phyloP scores from a whole-genome alignment of 257 asterid genomes.

The Mentha longifolia region DNA sequence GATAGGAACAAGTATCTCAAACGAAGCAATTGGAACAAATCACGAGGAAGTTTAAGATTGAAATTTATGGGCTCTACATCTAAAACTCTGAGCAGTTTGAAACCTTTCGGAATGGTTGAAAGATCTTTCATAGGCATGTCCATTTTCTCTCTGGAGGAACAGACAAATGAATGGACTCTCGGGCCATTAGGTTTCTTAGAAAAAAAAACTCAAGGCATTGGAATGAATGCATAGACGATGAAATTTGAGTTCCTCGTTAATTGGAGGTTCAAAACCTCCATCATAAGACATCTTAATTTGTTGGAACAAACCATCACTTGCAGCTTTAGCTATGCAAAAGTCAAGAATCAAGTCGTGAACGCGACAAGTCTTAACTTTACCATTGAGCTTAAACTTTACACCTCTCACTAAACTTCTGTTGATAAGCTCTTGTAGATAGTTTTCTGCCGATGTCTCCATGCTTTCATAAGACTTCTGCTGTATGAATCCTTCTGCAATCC shows the following conservation, averaged over 20 bases:
- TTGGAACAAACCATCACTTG: conserved; percentile 18
- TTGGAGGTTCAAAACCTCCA: not conserved
- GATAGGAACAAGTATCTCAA: not conserved
- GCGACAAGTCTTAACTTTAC: conserved; percentile 44
- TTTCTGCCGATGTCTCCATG: conserved; percentile 38
- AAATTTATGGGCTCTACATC: not conserved
- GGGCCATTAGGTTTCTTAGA: not conserved
- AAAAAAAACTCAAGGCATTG: not conserved
- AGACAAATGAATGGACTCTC: not conserved
- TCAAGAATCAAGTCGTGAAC: conserved; percentile 37
- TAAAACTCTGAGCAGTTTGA: not conserved
- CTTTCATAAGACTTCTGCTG: not conserved
- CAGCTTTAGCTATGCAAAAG: conserved; percentile 42
- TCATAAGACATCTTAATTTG: not conserved
- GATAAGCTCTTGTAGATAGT: conserved; percentile 32
- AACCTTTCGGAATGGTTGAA: not conserved
- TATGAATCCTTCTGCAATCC: conserved; percentile 54
- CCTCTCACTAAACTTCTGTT: conserved; percentile 32
- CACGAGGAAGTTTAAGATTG: not conserved
- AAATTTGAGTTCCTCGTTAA: not conserved
- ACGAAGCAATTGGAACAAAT: not conserved
- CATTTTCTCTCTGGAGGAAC: not conserved
- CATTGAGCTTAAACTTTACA: not conserved
- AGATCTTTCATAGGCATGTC: not conserved
- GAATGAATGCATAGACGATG: not conserved